Evolutionary conservation across 805 yeast species (phyloP), one percentile per base, ranked within the genome.

Genomic region (Ogataea nonfermentans): DNA sequence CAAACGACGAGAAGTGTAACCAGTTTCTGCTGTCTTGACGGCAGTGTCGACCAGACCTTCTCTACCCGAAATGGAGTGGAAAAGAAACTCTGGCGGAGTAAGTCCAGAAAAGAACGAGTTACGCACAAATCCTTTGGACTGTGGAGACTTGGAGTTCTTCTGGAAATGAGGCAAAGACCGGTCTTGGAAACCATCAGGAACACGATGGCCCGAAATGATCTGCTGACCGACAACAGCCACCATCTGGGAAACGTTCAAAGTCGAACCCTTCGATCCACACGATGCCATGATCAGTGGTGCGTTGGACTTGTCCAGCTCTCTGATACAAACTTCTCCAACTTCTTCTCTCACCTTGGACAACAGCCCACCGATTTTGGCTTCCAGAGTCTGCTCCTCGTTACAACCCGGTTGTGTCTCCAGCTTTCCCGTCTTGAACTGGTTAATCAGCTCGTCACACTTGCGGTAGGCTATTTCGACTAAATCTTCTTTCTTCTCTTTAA

Each of bases 191-290:
- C 99, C 99, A 73, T 93, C 96, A 16, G 99, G 98, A 46, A 93
- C 99, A 76, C 99, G 95, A 61, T 88, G 86, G 65, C 99, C 99
- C 4, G 96, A 82, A 53, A 93, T 93, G 70, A 93, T 93, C 67
- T 93, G 99, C 69, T 93, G 99, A 40, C 99, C 99, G 20, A 93
- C 99, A 61, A 91, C 96, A 0, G 99, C 99, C 74, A 93, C 98
- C 99, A 93, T 93, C 71, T 93, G 99, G 10, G 99, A 93, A 22
- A 93, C 99, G 64, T 93, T 93, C 47, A 95, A 76, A 0, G 96
- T 89, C 27, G 98, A 93, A 66, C 99, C 99, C 65, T 93, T 93
- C 29, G 98, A 91, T 53, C 99, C 99, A 75, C 98, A 93, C 2
- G 96, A 87, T 9, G 99, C 97, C 99, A 93, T 93, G 59, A 93